These are phyloP conservation scores for Lepidium africanum DNA, from an alignment of 345 rosid genomes.

Conservation along the genomic window DNA sequence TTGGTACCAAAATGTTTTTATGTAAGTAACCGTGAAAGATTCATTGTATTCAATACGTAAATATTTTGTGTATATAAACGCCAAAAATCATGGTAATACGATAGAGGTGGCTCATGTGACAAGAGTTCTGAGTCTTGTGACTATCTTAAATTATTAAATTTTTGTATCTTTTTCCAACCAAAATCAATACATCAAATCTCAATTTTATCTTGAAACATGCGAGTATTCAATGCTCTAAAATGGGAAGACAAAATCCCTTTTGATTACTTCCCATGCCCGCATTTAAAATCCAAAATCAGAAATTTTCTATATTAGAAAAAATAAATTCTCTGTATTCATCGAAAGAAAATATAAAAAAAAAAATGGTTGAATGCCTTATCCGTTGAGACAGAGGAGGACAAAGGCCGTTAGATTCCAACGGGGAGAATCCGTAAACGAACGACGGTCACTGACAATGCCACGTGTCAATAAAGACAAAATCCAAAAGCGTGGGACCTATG, in stretches of 20 bases:
- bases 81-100: slow-evolving; percentile 5
- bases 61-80: background rate
- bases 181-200: background rate
- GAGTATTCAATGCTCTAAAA: background rate
- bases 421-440: slow-evolving; percentile 21
- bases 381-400: slow-evolving; percentile 6
- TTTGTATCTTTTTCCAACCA: background rate
- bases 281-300: background rate
- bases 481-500: background rate
- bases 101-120: slow-evolving; percentile 26
- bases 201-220: background rate
- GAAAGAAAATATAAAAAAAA: background rate
- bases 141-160: slow-evolving; percentile 6
- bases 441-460: slow-evolving; percentile 22
- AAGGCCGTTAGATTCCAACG: slow-evolving; percentile 23
- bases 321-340: background rate
- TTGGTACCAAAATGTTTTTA: slow-evolving; percentile 1
- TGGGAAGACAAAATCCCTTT: background rate
- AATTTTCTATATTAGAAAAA: background rate
- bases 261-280: slow-evolving; percentile 5
- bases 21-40: slow-evolving; percentile 19
- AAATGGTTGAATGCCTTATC: slow-evolving; percentile 10
- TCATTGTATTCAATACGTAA: background rate
- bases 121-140: slow-evolving; percentile 4
- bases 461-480: slow-evolving; percentile 20